A percentile compares a stretch with the other conserved stretches of the same genome.
Evolutionary conservation across 805 yeast species (phyloP).

Genomic region (Spathaspora arborariae): DNA sequence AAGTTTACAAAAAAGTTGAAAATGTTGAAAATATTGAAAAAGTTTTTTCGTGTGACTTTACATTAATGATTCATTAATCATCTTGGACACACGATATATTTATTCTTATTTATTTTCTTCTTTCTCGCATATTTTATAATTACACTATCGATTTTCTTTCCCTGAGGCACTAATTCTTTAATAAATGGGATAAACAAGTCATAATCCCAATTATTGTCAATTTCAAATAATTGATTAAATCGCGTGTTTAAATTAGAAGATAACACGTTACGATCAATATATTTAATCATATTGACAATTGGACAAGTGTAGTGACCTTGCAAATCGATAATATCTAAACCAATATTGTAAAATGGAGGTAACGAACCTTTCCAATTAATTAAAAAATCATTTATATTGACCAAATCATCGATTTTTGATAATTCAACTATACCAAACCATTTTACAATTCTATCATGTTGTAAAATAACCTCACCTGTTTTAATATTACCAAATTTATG

Average conservation of each 20-base stretch:
- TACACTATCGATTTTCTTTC: constrained; percentile 34
- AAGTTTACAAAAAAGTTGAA: background rate
- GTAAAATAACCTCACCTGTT: constrained; percentile 30
- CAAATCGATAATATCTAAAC: constrained; percentile 52
- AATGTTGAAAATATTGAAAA: too few species aligned
- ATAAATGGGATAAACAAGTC: constrained; percentile 38
- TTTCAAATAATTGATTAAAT: constrained; percentile 28
- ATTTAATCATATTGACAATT: constrained; percentile 43
- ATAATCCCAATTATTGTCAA: constrained; percentile 33
- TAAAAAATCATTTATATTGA: constrained; percentile 50
- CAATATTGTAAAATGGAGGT: constrained; percentile 60
- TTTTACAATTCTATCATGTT: constrained; percentile 40
- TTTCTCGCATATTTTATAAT: constrained; percentile 36
- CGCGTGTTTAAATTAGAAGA: constrained; percentile 31
- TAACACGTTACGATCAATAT: constrained; percentile 46
- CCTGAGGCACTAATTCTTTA: constrained; percentile 24
- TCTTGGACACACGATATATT: constrained; percentile 25
- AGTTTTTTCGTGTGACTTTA: background rate
- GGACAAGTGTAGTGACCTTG: constrained; percentile 55
- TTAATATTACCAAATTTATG: constrained; percentile 38
- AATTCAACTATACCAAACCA: constrained; percentile 67
- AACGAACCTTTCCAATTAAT: constrained; percentile 60
- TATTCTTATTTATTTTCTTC: constrained; percentile 29
- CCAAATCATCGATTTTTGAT: constrained; percentile 12
- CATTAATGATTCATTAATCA: background rate